Base-by-base conservation (phyloP, 176 grass and related monocot genomes). In the Lolium perenne region DNA sequence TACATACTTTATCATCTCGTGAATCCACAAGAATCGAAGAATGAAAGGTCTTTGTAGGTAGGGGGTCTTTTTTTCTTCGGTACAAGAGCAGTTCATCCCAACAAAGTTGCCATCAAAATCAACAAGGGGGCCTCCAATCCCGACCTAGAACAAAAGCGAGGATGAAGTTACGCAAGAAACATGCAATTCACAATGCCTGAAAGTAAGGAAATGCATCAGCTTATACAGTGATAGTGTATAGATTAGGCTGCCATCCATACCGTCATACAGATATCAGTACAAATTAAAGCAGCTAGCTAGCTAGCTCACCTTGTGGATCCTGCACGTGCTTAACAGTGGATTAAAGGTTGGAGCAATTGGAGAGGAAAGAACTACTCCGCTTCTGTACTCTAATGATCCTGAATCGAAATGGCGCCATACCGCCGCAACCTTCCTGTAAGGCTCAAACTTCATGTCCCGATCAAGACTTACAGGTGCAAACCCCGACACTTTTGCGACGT, bases 51-150 rank as follows among this genome's bases (percentile, higher is more conserved):
- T 47, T 72, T 6, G 10, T 46, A 72, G 21, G 20, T 72, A 72
- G 10, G 70, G 70, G 41, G 70, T 72, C 70, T 72, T 73, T 15
- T 21, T 48, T 46, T 3, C 21, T 72, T 22, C 46, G 1, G 70
- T 72, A 72, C 20, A 10, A 72, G 69, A 72, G 69, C 69, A 47
- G 70, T 72, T 48, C 41, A 72, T 72, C n/a, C 41, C 70, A 72
- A 72, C 41, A 72, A 72, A 72, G 43, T 47, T 73, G 6, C 71
- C 71, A 47, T 73, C 71, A 73, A 73, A 73, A 73, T 73, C 43
- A 49, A 73, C 71, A 73, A 73, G 71, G n/a, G 71, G 43, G n/a
- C 43, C 71, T 49, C n/a, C 41, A 25, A 49, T 25, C 2, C 71
- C 41, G 10, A 21, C 70, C 70, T 72, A 47, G 69, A 20, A 72